phyloP scores from a whole-genome alignment of 139 green algal genomes.

The Dunaliella sp. region DNA sequence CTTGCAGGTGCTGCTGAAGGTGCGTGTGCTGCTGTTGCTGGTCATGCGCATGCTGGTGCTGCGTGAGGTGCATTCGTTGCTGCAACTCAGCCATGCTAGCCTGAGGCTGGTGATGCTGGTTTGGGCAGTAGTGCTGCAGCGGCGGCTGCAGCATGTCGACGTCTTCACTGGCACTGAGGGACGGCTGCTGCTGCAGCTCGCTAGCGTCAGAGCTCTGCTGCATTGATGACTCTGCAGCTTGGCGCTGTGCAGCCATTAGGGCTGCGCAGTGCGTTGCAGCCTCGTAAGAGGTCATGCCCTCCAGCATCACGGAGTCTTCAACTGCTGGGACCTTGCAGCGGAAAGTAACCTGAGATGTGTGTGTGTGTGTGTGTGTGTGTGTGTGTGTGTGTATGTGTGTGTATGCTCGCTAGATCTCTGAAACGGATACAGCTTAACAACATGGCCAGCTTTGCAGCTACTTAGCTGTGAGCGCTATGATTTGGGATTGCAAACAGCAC shows the following conservation, averaged over 20 bases:
- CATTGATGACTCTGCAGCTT: neutral
- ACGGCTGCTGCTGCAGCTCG: neutral
- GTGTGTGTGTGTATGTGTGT: neutral
- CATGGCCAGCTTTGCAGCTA: no score
- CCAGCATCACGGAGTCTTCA: conserved; percentile 38
- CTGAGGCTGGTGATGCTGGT: neutral
- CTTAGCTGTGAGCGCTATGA: no score
- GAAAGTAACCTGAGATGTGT: conserved; percentile 18
- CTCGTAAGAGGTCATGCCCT: conserved; percentile 44
- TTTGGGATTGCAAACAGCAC: no score
- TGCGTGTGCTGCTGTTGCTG: neutral
- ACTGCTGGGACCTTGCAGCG: conserved; percentile 23
- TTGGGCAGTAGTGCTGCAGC: neutral
- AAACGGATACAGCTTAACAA: no score
- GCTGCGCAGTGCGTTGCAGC: conserved; percentile 45
- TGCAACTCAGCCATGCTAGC: neutral
- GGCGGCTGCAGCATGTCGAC: neutral
- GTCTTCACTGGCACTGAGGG: neutral
- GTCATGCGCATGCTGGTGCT: no score
- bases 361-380: conserved; percentile 1
- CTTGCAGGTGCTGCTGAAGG: neutral
- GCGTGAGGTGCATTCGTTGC: no score
- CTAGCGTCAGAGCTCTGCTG: neutral
- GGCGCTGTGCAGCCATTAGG: conserved; percentile 40
- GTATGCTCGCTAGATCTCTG: no score